A percentile compares a stretch with the other conserved stretches of the same genome.
These are phyloP conservation scores for Citrus unshiu DNA, from an alignment of 345 rosid species.

Conservation along the genomic window DNA sequence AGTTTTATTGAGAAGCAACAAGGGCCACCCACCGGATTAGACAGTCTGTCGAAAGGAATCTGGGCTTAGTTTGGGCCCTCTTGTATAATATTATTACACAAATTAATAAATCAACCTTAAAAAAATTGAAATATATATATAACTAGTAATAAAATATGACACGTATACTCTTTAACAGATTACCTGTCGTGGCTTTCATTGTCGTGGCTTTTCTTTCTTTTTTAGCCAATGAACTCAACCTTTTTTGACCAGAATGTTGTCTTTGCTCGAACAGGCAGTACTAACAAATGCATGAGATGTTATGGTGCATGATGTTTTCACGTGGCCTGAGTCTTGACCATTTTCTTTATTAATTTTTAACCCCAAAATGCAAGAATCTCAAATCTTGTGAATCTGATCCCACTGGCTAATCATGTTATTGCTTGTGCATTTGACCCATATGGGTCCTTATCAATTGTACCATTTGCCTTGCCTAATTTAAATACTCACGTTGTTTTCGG, in stretches of 20 bases:
- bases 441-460: not conserved
- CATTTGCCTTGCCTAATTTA: not conserved
- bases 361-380: not conserved
- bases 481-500: not conserved
- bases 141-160: too few relatives aligned
- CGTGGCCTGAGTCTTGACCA: not conserved
- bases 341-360: not conserved
- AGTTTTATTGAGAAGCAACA: not conserved
- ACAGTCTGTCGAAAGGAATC: conserved; percentile 46
- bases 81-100: too few relatives aligned
- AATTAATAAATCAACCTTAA: too few relatives aligned
- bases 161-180: too few relatives aligned
- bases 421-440: not conserved
- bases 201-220: too few relatives aligned
- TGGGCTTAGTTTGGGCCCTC: conserved; percentile 1
- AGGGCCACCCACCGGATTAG: conserved; percentile 19
- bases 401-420: not conserved
- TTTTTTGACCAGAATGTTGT: not conserved
- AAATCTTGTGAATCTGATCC: not conserved
- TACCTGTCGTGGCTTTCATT: too few relatives aligned
- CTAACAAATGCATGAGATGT: not conserved
- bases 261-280: too few relatives aligned
- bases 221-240: too few relatives aligned
- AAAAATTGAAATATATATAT: too few relatives aligned
- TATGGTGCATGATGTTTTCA: not conserved